Conservation (phyloP, 2,329 filamentous ascomycete species). For the Periconia sp. region DNA sequence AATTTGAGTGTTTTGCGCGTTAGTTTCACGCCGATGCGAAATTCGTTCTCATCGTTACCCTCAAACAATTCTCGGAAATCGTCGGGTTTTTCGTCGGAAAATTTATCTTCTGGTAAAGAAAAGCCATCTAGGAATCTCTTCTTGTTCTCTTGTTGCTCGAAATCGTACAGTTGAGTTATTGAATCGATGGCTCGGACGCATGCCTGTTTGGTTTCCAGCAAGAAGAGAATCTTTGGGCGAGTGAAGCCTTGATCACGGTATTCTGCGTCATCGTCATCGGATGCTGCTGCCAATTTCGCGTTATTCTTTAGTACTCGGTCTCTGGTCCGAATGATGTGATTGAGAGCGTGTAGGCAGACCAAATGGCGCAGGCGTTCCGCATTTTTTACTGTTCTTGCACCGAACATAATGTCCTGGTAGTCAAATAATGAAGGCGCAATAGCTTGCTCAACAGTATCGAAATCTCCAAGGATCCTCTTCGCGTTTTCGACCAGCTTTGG, state of each 20-base stretch:
- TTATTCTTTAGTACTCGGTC: conserved; percentile 94
- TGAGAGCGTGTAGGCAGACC: conserved; percentile 79
- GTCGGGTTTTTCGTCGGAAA: conserved; percentile 73
- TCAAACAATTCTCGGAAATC: conserved; percentile 90
- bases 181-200: conserved; percentile 77
- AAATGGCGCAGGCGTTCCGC: conserved; percentile 70
- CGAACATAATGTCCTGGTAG: conserved; percentile 80
- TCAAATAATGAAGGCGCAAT: conserved; percentile 75
- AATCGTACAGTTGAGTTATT: conserved; percentile 73
- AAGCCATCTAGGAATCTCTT: conserved; percentile 89
- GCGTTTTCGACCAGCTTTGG: conserved; percentile 33
- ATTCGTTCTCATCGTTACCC: conserved; percentile 97
- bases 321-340: conserved; percentile 91
- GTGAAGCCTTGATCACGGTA: conserved; percentile 94
- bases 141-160: conserved; percentile 92
- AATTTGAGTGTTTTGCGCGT: conserved; percentile 94
- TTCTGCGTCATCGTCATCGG: conserved; percentile 65
- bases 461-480: conserved; percentile 43
- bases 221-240: conserved; percentile 85
- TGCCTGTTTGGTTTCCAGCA: conserved; percentile 85
- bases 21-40: conserved; percentile 93
- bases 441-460: conserved; percentile 64
- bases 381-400: conserved; percentile 69
- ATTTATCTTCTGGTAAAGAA: conserved; percentile 66
- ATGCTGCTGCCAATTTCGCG: conserved; percentile 69